Evolutionary conservation across 2,329 filamentous ascomycete genomes (phyloP).

Genomic region (Aquanectria penicillioides): DNA sequence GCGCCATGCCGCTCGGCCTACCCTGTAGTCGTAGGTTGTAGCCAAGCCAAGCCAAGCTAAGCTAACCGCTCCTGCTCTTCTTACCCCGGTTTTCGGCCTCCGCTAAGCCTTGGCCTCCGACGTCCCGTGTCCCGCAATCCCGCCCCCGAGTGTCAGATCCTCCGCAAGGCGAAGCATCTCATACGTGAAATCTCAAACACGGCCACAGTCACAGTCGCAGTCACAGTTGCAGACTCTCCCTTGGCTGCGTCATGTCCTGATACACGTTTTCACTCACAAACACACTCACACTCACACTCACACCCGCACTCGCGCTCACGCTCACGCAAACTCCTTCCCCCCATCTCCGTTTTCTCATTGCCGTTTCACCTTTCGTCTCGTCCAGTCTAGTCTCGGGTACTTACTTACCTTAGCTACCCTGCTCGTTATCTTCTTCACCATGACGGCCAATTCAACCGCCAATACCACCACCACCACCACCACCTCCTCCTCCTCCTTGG

Average conservation of each 20-base stretch:
- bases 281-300: too few species aligned
- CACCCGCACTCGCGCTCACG: too few species aligned
- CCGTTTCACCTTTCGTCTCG: neutral
- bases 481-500: too few species aligned
- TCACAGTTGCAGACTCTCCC: too few species aligned
- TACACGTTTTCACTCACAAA: too few species aligned
- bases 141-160: conserved; percentile 1
- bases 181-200: conserved; percentile 5
- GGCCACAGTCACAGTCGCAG: too few species aligned
- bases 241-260: conserved; percentile 6
- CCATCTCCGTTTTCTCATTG: neutral
- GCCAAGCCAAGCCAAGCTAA: too few species aligned
- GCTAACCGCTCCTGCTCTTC: too few species aligned
- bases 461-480: conserved; percentile 13
- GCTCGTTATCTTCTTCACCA: too few species aligned
- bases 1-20: too few species aligned
- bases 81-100: neutral
- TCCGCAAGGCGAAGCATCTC: conserved; percentile 7
- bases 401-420: too few species aligned
- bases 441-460: conserved; percentile 9
- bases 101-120: neutral
- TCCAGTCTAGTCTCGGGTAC: neutral
- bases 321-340: neutral
- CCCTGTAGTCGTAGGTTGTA: too few species aligned
- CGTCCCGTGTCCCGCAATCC: conserved; percentile 1